phyloP scores from a whole-genome alignment of 1,139 yeast species.

The Protomyces arabidopsidicola region DNA sequence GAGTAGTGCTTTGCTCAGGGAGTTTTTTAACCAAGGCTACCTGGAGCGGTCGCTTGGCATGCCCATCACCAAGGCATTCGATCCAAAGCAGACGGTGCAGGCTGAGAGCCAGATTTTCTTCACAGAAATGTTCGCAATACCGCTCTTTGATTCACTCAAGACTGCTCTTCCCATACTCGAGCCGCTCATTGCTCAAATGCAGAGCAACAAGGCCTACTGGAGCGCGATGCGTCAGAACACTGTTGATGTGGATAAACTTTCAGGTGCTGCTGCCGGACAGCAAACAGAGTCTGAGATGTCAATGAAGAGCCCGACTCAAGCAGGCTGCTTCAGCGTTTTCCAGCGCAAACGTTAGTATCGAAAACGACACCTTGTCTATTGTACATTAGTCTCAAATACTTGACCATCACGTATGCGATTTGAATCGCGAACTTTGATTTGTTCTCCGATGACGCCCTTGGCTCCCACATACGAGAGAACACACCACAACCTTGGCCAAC shows the following conservation, averaged over 20 bases:
- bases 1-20: slow-evolving; percentile 74
- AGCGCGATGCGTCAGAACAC: background rate
- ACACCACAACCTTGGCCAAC: too few relatives aligned
- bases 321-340: background rate
- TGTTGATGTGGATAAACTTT: too few relatives aligned
- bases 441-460: too few relatives aligned
- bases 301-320: background rate
- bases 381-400: too few relatives aligned
- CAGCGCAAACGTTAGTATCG: background rate
- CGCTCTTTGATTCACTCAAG: slow-evolving; percentile 62
- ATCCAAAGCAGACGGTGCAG: slow-evolving; percentile 46
- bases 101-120: slow-evolving; percentile 80
- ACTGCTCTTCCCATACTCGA: slow-evolving; percentile 40
- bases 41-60: slow-evolving; percentile 46
- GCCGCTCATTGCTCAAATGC: slow-evolving; percentile 1
- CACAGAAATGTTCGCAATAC: slow-evolving; percentile 73
- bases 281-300: background rate
- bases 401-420: too few relatives aligned
- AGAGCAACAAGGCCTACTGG: slow-evolving; percentile 7
- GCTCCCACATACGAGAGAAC: too few relatives aligned
- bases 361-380: too few relatives aligned
- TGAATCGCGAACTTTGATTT: too few relatives aligned
- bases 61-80: slow-evolving; percentile 6
- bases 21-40: slow-evolving; percentile 62
- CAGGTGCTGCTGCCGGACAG: too few relatives aligned